Conservation (phyloP, 805 yeast genomes). For the Metschnikowia kofuensis region DNA sequence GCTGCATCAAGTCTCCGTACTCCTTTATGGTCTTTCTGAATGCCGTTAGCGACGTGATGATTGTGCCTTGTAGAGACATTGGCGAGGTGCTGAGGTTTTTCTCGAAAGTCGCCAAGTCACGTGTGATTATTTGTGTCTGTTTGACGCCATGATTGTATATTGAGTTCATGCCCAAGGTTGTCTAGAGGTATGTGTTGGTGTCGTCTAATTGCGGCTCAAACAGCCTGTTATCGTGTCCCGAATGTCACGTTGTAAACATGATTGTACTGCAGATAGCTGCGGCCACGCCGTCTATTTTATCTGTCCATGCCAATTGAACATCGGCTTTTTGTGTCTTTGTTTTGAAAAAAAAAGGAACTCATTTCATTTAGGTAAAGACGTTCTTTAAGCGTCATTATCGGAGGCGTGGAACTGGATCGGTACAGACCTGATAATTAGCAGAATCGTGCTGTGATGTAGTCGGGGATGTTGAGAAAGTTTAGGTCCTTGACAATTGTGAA, state of each 20-base stretch:
- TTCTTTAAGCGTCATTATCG: too few relatives aligned
- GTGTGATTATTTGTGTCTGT: slow-evolving; percentile 70
- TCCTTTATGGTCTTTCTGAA: slow-evolving; percentile 74
- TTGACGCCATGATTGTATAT: slow-evolving; percentile 86
- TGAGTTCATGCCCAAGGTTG: slow-evolving; percentile 54
- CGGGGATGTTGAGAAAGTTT: too few relatives aligned
- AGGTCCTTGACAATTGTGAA: too few relatives aligned
- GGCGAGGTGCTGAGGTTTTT: slow-evolving; percentile 66
- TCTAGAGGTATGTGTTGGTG: not conserved
- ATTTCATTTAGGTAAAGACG: too few relatives aligned
- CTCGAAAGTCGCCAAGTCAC: slow-evolving; percentile 68
- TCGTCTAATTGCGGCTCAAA: not conserved
- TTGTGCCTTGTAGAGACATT: slow-evolving; percentile 69
- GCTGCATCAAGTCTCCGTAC: slow-evolving; percentile 54
- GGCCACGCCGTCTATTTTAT: not conserved
- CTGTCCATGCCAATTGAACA: not conserved
- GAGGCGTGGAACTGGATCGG: too few relatives aligned
- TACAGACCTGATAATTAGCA: too few relatives aligned
- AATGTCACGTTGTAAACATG: not conserved
- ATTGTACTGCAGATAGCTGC: not conserved
- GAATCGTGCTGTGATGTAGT: too few relatives aligned
- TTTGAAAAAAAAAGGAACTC: too few relatives aligned
- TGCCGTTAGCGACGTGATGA: slow-evolving; percentile 76
- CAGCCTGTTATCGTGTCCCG: not conserved
- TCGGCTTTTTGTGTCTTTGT: not conserved